Base-by-base conservation (phyloP, 2,329 filamentous ascomycete genomes). In the Scleromitrula shiraiana region DNA sequence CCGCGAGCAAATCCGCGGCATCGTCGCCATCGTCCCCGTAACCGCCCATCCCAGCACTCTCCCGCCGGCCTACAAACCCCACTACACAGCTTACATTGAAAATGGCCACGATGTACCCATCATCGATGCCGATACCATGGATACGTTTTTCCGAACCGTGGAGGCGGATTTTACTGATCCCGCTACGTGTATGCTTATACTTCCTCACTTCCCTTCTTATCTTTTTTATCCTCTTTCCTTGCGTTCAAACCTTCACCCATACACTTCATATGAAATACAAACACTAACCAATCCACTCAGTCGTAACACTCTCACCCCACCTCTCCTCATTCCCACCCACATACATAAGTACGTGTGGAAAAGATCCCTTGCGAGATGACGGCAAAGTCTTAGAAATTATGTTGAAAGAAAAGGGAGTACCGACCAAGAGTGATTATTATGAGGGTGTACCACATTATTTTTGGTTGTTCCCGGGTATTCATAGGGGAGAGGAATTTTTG, bases 401-500 rank as follows among this genome's bases (percentile, higher is more conserved):
- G 47, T 49, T 65, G 50, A 55, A 52, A 36, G 54, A 64, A 14
- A 53, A 53, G 2, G 62, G 61, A 0, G 55, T 59, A 5, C 40
- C 43, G 44, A 56, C 57, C 5, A 60, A 58, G 51, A 53, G 52
- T 19, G 60, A 64, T 30, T 47, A 53, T 26, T 62, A 64, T 50
- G 50, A 54, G 4, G 63, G 61, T 1, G 38, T 61, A 33, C 62
- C 63, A 33, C 63, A 66, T 53, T 66, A 62, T 29, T 67, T 61
- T 22, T 47, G 45, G 45, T 7, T 29, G 7, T 47, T 47, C 5
- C 45, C 45, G 1, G 14, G 22, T 10, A 29, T 41, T 0, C 33
- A 41, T 3, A 22, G 29, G 8, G 9, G 37, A 15, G 45, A 27
- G 5, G 37, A 47, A 4, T 33, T 29, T 47, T 27, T 47, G 10